phyloP scores from a whole-genome alignment of 108 stramenopile genomes.

The Nitzschia palea region DNA sequence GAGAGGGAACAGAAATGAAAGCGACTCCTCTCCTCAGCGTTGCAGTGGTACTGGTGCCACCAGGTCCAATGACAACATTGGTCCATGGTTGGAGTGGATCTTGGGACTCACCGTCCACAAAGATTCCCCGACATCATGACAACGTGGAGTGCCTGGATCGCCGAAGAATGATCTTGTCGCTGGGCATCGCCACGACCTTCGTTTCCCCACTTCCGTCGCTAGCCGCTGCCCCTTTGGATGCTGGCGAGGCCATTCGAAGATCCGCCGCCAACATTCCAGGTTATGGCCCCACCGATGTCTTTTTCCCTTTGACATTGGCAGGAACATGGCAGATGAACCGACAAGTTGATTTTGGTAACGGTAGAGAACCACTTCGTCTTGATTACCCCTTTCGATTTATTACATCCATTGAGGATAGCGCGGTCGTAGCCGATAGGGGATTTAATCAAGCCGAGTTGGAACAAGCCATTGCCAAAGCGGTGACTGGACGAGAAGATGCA shows the following conservation, averaged over 20 bases:
- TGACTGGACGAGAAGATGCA: slow-evolving; percentile 1
- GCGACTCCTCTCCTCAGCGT: too few species aligned
- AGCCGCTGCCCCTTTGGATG: slow-evolving; percentile 27
- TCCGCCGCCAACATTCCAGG: slow-evolving; percentile 72
- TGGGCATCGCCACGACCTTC: neutral
- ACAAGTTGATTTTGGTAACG: slow-evolving; percentile 40
- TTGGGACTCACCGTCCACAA: too few species aligned
- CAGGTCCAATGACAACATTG: too few species aligned
- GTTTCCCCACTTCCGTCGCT: neutral
- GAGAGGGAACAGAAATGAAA: too few species aligned
- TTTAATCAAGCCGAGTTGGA: slow-evolving; percentile 66
- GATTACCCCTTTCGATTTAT: slow-evolving; percentile 67
- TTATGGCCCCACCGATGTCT: slow-evolving; percentile 73
- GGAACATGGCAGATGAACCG: slow-evolving; percentile 66
- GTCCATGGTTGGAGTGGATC: too few species aligned
- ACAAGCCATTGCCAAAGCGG: slow-evolving; percentile 17
- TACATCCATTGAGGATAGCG: slow-evolving; percentile 36
- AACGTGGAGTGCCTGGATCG: too few species aligned
- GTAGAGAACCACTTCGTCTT: slow-evolving; percentile 33
- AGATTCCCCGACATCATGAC: too few species aligned
- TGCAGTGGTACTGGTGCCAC: too few species aligned
- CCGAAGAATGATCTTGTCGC: too few species aligned
- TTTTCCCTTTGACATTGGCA: slow-evolving; percentile 57
- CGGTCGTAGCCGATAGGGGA: slow-evolving; percentile 74
- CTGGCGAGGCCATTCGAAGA: slow-evolving; percentile 65